Conservation (phyloP, 345 rosid genomes). For the Hibiscus mutabilis region DNA sequence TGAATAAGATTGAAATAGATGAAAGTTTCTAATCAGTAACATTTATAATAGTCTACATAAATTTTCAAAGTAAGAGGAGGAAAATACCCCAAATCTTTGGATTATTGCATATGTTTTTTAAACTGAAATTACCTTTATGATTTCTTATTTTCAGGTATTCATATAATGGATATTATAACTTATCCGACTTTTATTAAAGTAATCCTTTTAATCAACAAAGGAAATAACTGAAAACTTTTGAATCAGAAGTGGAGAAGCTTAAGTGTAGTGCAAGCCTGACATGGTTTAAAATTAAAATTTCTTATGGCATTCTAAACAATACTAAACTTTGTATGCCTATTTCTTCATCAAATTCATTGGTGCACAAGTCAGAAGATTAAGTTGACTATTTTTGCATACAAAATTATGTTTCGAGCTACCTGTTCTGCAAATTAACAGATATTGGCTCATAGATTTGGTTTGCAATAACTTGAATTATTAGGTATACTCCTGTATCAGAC, state of each 20-base stretch:
- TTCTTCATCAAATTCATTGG: neutral
- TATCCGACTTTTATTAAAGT: neutral
- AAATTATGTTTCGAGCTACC: neutral
- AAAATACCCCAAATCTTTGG: neutral
- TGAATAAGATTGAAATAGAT: neutral
- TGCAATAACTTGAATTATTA: conserved; percentile 17
- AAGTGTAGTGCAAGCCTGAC: neutral
- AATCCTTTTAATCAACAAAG: neutral
- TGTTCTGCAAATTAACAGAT: neutral
- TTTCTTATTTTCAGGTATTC: neutral
- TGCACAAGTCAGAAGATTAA: neutral
- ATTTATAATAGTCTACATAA: neutral
- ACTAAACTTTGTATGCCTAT: neutral
- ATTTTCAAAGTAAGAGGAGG: neutral
- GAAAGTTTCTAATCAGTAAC: neutral
- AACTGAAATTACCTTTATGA: neutral
- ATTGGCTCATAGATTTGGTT: neutral
- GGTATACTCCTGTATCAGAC: conserved; percentile 95
- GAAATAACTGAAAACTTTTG: neutral
- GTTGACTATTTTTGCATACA: neutral
- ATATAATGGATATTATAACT: neutral
- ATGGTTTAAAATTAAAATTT: neutral
- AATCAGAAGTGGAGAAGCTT: neutral
- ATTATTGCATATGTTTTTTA: neutral
- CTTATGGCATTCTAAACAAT: no score